These are phyloP conservation scores for Paraconiothyrium brasiliense DNA, from an alignment of 2,329 filamentous ascomycete species.

Conservation along the genomic window DNA sequence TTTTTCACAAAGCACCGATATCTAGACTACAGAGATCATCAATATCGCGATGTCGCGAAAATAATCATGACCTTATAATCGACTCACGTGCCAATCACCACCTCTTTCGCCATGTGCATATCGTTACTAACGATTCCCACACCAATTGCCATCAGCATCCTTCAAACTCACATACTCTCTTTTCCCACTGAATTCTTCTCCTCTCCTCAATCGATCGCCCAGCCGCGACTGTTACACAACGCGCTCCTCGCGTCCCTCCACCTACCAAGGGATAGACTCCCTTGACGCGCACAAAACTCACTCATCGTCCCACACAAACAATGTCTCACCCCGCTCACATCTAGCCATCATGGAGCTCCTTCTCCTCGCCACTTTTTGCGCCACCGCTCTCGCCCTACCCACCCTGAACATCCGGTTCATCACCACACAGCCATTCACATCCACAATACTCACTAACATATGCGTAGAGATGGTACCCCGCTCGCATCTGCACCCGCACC, in stretches of 20 bases:
- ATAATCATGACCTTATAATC: too few species aligned
- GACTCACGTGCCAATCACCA: too few species aligned
- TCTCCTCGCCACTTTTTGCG: not conserved
- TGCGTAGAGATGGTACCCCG: not conserved
- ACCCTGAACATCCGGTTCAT: not conserved
- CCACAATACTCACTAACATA: not conserved
- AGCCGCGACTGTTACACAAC: not conserved
- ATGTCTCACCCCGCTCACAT: not conserved
- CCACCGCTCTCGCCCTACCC: not conserved
- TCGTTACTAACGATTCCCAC: too few species aligned
- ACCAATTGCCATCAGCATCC: not conserved
- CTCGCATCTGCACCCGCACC: not conserved
- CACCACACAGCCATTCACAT: not conserved
- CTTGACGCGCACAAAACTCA: not conserved
- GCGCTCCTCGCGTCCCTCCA: not conserved
- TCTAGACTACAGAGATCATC: too few species aligned
- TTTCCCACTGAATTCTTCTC: not conserved
- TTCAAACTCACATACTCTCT: not conserved
- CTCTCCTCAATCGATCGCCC: not conserved
- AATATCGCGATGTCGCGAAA: too few species aligned
- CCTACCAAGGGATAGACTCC: not conserved
- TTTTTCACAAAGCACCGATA: too few species aligned
- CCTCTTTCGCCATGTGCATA: too few species aligned
- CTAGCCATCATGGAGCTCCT: not conserved
- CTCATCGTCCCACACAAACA: not conserved